Evolutionary conservation across 2,329 filamentous ascomycete species (phyloP), one percentile per base, ranked within the genome.

Genomic region (Ceratocystis harringtonii): DNA sequence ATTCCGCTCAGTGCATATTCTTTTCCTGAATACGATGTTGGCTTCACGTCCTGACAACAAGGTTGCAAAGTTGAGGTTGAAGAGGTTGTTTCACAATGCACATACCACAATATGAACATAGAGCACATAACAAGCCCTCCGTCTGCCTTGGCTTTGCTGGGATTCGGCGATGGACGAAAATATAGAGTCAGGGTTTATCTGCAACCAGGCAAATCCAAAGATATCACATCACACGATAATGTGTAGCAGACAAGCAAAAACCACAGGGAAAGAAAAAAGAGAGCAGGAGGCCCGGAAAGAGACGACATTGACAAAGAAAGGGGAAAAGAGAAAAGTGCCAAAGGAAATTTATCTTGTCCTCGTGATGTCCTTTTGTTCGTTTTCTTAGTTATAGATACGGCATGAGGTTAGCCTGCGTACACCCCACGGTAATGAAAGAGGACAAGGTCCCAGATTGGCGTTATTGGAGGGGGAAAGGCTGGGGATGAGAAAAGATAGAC

Each of bases 301-400:
- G 45, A 36, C 25, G 28, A 58, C 28, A 58, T n/a, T 32, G 25
- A 25, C 3, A 12, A 12, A 55, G 5, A 58, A 32, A 58, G 12
- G 55, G 55, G 55, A 32, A 32, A 58, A 58, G 55, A 32, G 55
- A 32, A 58, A 58, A 58, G 25, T 32, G 17, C 17, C 15, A 17
- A 32, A 15, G n/a, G 55, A 28, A 58, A 58, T 58, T 36, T 58
- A 32, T 58, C 25, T 28, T 58, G 55, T 58, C 55, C 55, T 58
- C 55, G 55, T 58, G 55, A 58, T 58, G 55, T 30, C 28, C 25
- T 58, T 58, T 58, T 58, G 55, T 8, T 58, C 15, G 28, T 30
- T 58, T 58, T 15, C 55, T 58, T 32, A 36, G 17, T 28, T 25
- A 32, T 30, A 52, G 48, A 52, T 52, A 52, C 22, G 22, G 22